Percentiles rank a stretch among this genome's conserved stretches.
phyloP scores from a whole-genome alignment of 805 yeast species.

The Tetrapisispora fleetii region DNA sequence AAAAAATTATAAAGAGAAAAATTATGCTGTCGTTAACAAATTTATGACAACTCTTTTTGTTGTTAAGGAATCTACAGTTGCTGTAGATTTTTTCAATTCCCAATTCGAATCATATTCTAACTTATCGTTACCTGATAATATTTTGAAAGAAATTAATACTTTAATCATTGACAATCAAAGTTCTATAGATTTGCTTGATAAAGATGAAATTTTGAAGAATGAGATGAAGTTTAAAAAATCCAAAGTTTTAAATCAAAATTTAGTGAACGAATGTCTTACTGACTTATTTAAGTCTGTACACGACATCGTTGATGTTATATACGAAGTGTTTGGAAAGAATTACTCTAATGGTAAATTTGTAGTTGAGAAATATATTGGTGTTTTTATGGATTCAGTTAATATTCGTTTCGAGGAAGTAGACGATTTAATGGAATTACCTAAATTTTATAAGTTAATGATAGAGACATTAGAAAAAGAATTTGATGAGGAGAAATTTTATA shows the following conservation, averaged over 20 bases:
- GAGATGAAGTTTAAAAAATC: background rate
- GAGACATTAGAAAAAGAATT: background rate
- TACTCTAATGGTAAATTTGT: background rate
- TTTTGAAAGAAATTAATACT: background rate
- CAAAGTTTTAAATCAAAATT: background rate
- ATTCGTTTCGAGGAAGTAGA: background rate
- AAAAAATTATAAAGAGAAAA: conserved; percentile 39
- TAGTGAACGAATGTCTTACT: background rate
- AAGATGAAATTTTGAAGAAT: background rate
- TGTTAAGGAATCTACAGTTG: conserved; percentile 31
- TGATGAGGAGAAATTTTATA: background rate
- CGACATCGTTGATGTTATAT: background rate
- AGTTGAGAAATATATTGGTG: background rate
- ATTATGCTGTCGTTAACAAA: conserved; percentile 31
- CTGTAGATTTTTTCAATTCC: conserved; percentile 34
- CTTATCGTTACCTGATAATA: background rate
- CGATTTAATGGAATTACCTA: background rate
- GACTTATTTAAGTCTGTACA: background rate
- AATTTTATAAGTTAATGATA: background rate
- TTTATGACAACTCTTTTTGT: conserved; percentile 28
- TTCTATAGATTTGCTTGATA: background rate
- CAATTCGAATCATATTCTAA: conserved; percentile 7
- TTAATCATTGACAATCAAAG: background rate
- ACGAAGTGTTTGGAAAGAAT: background rate
- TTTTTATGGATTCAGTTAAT: background rate